phyloP scores from a whole-genome alignment of 73 alveolate species.

The Paramecium pentaurelia region DNA sequence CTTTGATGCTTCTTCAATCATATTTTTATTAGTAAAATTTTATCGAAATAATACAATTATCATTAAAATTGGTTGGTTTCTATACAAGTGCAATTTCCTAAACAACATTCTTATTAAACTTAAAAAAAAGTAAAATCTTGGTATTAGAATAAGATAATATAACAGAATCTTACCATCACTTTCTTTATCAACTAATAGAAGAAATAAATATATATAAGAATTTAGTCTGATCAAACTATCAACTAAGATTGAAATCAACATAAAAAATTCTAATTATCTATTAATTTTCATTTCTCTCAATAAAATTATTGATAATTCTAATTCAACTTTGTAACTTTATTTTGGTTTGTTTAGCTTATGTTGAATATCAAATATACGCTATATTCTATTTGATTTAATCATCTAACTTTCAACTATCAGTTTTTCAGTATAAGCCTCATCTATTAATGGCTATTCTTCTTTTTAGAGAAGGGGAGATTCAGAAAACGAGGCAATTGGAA shows the following conservation, averaged over 20 bases:
- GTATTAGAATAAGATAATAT: not conserved
- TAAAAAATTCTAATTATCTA: not conserved
- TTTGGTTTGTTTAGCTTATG: not conserved
- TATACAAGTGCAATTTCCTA: not conserved
- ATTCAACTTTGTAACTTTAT: slow-evolving; percentile 22
- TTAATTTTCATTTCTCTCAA: slow-evolving; percentile 1
- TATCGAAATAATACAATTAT: slow-evolving; percentile 18
- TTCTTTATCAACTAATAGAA: not conserved
- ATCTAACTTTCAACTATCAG: not conserved
- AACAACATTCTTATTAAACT: not conserved
- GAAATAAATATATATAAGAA: not conserved
- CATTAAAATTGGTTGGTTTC: not conserved
- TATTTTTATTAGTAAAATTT: not conserved
- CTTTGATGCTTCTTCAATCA: slow-evolving; percentile 3
- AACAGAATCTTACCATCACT: not conserved
- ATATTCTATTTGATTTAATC: not conserved
- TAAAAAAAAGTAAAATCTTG: not conserved
- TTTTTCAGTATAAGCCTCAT: not conserved
- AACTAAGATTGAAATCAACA: not conserved
- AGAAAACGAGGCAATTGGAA: not conserved
- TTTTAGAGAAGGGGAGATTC: not conserved
- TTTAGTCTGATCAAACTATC: not conserved
- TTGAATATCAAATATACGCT: not conserved
- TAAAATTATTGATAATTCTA: slow-evolving; percentile 23
- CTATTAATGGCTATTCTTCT: not conserved